Evolutionary conservation across 306 rosid genomes (phyloP).

Genomic region (Fragaria ananassa): DNA sequence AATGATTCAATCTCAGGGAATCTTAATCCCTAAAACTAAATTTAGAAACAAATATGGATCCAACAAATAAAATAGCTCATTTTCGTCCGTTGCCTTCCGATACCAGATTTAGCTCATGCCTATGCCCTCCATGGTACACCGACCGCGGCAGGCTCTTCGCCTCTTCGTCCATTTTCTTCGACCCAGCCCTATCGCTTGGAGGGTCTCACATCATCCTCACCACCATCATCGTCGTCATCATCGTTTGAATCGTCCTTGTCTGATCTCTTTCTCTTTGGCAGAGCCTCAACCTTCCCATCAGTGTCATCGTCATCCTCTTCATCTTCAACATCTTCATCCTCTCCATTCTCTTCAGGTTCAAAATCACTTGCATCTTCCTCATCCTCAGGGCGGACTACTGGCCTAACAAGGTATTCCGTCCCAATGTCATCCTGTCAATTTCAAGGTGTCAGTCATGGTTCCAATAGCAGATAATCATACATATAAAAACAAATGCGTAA

Average conservation of each 20-base stretch:
- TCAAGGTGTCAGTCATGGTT: not conserved
- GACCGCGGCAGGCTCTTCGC: too few species aligned
- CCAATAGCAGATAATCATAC: not conserved
- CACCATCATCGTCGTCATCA: constrained; percentile 51
- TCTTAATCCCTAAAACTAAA: too few species aligned
- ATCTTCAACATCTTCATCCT: constrained; percentile 35
- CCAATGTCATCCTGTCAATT: constrained; percentile 63
- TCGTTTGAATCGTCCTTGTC: constrained; percentile 61
- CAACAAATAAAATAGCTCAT: too few species aligned
- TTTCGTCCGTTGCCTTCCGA: too few species aligned
- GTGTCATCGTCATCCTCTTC: constrained; percentile 44
- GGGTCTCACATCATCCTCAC: constrained; percentile 83
- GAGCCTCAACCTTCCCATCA: constrained; percentile 51
- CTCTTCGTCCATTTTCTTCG: too few species aligned
- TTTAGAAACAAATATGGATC: too few species aligned
- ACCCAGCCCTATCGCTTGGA: constrained; percentile 64
- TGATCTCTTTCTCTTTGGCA: constrained; percentile 77
- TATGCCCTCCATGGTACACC: too few species aligned
- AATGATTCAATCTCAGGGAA: too few species aligned
- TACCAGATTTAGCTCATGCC: too few species aligned
- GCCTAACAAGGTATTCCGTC: constrained; percentile 80
- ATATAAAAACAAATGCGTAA: too few species aligned
- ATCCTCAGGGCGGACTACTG: constrained; percentile 70
- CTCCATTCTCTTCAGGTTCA: constrained; percentile 80
- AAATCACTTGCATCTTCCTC: constrained; percentile 90